phyloP scores from a whole-genome alignment of 1,139 yeast genomes.

The Sugiyamaella paludigena region DNA sequence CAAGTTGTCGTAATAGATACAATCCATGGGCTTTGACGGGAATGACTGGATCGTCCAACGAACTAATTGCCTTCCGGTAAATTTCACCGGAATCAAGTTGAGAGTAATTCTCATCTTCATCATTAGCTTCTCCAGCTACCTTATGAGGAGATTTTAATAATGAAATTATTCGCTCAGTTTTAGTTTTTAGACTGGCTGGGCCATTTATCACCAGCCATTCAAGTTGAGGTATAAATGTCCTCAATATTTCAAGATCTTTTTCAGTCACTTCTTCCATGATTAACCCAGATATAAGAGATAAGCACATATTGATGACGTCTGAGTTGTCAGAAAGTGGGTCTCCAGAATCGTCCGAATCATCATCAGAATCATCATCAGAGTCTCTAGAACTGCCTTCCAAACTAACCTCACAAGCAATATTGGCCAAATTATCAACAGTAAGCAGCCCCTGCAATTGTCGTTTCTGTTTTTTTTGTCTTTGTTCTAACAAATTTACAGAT shows the following conservation, averaged over 20 bases:
- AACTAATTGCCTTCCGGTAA: slow-evolving; percentile 52
- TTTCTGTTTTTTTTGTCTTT: not conserved
- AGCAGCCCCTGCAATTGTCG: not conserved
- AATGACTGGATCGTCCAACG: slow-evolving; percentile 72
- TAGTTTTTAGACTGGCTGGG: slow-evolving; percentile 22
- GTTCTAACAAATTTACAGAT: slow-evolving; percentile 23
- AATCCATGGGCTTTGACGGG: slow-evolving; percentile 90
- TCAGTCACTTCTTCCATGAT: slow-evolving; percentile 34
- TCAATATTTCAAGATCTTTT: slow-evolving; percentile 45
- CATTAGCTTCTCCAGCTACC: slow-evolving; percentile 1
- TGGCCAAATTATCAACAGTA: not conserved
- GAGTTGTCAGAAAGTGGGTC: slow-evolving; percentile 32
- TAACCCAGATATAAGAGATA: slow-evolving; percentile 32
- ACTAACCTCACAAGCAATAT: not conserved
- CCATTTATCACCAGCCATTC: slow-evolving; percentile 19
- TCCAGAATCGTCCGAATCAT: slow-evolving; percentile 23
- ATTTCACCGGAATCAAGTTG: slow-evolving; percentile 29
- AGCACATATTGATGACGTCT: slow-evolving; percentile 32
- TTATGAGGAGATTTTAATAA: slow-evolving; percentile 12
- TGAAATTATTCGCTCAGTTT: slow-evolving; percentile 19
- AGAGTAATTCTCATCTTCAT: slow-evolving; percentile 10
- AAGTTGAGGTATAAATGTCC: slow-evolving; percentile 36
- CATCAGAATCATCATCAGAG: slow-evolving; percentile 28
- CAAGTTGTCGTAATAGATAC: slow-evolving; percentile 57
- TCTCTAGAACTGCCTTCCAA: not conserved